phyloP scores from a whole-genome alignment of 2,329 filamentous ascomycete genomes.

The Septoria petroselini region DNA sequence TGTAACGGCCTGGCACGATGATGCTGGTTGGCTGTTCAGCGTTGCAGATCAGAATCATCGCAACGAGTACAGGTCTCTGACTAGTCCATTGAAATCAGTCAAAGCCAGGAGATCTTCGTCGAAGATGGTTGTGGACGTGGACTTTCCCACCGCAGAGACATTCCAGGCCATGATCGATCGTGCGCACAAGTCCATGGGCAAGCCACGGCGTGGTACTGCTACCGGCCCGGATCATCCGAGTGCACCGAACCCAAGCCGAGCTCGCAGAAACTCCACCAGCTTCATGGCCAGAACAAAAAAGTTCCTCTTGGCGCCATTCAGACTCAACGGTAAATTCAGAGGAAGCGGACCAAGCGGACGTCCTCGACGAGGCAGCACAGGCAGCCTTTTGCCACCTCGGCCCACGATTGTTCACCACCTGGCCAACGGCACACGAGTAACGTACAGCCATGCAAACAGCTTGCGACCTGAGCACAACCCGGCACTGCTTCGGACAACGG shows the following conservation, averaged over 20 bases:
- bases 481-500: neutral
- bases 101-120: neutral
- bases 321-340: neutral
- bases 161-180: neutral
- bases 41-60: neutral
- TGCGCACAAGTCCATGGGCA: neutral
- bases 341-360: constrained; percentile 1
- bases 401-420: neutral
- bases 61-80: neutral
- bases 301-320: constrained; percentile 4
- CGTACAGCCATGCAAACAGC: constrained; percentile 9
- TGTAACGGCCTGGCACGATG: neutral
- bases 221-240: neutral
- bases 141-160: neutral
- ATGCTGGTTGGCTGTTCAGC: neutral
- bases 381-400: neutral
- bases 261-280: neutral
- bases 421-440: neutral
- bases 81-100: neutral
- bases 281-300: constrained; percentile 1
- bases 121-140: neutral
- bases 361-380: constrained; percentile 10
- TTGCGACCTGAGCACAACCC: constrained; percentile 10
- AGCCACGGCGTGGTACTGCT: neutral
- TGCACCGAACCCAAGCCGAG: neutral